Evolutionary conservation across 805 yeast species (phyloP), one percentile per base, ranked within the genome.

Genomic region (Blastobotrys americana): DNA sequence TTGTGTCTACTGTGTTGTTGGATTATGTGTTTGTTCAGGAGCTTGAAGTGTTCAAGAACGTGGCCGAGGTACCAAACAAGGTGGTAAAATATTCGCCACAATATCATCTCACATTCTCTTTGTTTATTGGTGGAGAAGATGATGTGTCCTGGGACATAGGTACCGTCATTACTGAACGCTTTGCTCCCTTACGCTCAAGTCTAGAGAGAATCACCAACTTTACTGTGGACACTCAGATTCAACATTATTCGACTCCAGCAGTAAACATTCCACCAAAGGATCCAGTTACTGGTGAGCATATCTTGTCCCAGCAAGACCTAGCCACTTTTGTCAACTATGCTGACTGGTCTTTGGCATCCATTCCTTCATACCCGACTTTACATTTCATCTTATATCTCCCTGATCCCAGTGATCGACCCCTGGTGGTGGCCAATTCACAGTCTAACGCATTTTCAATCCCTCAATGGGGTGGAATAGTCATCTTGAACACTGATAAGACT

Each of bases 381-480:
- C 85, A 88, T 61, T 79, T 90, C 55, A 69, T 84, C 16, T 63
- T 82, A 1, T 85, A 80, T 55, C 72, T 80, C 43, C 88, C 94
- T 2, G 67, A 73, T 3, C 55, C 63, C 33, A 65, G 68, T 20
- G 66, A 64, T 21, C 61, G 68, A 46, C 86, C 78, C 18, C 68
- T 78, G 55, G 53, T 48, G 3, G 75, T 82, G 39, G 74, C 67
- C 37, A 64, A 71, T 45, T 60, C 63, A 9, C 50, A 50, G 36
- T 67, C 78, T 39, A 81, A 74, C 60, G 77, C 80, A 44, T 88
- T 82, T 57, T 62, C 84, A 38, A 77, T 90, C 18, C 95, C 96
- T 5, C 95, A 84, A 63, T 89, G 95, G 85, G 94, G 93, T 8
- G 96, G 96, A 50, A 76, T 85, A 45, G 62, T 67, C 56, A 67